Evolutionary conservation across 2,329 filamentous ascomycete species (phyloP).

Genomic region (Venturia nashicola): DNA sequence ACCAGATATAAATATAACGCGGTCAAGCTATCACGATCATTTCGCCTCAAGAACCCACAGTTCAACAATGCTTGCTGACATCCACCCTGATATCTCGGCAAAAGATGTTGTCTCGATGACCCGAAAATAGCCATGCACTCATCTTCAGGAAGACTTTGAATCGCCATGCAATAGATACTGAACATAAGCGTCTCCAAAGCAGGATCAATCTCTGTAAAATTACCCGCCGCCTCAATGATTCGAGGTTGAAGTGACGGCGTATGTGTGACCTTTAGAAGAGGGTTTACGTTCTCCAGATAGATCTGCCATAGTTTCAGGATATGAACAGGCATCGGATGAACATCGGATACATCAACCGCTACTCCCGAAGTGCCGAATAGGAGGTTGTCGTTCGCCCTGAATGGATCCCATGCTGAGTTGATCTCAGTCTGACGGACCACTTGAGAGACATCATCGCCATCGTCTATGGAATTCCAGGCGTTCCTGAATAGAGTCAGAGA

Average conservation of each 20-base stretch:
- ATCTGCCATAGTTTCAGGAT: constrained; percentile 43
- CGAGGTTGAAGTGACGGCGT: constrained; percentile 40
- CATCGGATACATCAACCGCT: constrained; percentile 30
- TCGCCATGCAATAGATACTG: constrained; percentile 51
- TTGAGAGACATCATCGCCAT: constrained; percentile 22
- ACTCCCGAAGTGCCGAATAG: constrained; percentile 37
- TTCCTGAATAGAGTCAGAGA: constrained; percentile 11
- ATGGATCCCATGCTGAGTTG: constrained; percentile 22
- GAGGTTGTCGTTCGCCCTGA: constrained; percentile 30
- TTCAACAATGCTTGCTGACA: constrained; percentile 36
- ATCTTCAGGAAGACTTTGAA: constrained; percentile 41
- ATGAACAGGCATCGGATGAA: constrained; percentile 53
- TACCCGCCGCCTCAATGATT: constrained; percentile 49
- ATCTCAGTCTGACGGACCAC: constrained; percentile 34
- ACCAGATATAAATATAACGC: constrained; percentile 44
- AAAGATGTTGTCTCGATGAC: constrained; percentile 25
- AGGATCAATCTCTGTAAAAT: constrained; percentile 42
- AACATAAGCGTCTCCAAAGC: constrained; percentile 52
- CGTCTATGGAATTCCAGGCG: constrained; percentile 15
- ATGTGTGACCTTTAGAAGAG: constrained; percentile 9
- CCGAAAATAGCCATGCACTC: constrained; percentile 37
- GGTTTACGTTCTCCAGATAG: constrained; percentile 10
- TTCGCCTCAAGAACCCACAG: constrained; percentile 28
- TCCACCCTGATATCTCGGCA: constrained; percentile 30
- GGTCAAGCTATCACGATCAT: constrained; percentile 34